These are phyloP conservation scores for Simplicillium sp. DNA, from an alignment of 2,329 filamentous ascomycete genomes.

Conservation along the genomic window DNA sequence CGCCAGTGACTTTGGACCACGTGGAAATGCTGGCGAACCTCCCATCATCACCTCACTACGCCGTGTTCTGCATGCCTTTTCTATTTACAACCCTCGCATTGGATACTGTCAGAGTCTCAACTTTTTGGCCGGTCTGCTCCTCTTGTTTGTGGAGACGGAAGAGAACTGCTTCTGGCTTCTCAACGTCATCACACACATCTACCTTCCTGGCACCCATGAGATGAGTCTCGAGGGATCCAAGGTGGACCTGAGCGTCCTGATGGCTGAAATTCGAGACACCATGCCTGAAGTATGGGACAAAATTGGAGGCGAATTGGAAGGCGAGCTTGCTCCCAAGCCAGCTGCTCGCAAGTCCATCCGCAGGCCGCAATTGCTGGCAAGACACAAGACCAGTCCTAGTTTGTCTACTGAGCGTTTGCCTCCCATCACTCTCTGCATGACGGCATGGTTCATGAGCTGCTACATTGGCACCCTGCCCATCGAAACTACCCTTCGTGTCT, in stretches of 20 bases:
- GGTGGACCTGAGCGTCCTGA: conserved; percentile 86
- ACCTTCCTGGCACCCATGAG: conserved; percentile 86
- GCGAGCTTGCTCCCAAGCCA: conserved; percentile 27
- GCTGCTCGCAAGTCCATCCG: conserved; percentile 24
- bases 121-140: conserved; percentile 81
- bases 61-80: conserved; percentile 79
- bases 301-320: conserved; percentile 69
- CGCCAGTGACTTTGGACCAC: conserved; percentile 16
- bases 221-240: conserved; percentile 85
- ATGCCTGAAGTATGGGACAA: conserved; percentile 81
- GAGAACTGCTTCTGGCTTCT: conserved; percentile 90
- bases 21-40: conserved; percentile 48
- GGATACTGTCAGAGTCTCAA: conserved; percentile 96
- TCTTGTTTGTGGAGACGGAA: conserved; percentile 80
- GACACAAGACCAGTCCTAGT: conserved; percentile 27
- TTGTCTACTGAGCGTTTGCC: conserved; percentile 54
- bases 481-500: conserved; percentile 83
- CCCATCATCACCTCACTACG: conserved; percentile 73
- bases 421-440: conserved; percentile 85
- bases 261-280: conserved; percentile 74
- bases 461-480: conserved; percentile 90
- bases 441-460: conserved; percentile 96
- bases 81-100: conserved; percentile 81
- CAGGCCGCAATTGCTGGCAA: conserved; percentile 26
- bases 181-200: conserved; percentile 81